Evolutionary conservation across 352 stramenopile species (phyloP), one percentile per base, ranked within the genome.

Genomic region (Blastocystis sp.): DNA sequence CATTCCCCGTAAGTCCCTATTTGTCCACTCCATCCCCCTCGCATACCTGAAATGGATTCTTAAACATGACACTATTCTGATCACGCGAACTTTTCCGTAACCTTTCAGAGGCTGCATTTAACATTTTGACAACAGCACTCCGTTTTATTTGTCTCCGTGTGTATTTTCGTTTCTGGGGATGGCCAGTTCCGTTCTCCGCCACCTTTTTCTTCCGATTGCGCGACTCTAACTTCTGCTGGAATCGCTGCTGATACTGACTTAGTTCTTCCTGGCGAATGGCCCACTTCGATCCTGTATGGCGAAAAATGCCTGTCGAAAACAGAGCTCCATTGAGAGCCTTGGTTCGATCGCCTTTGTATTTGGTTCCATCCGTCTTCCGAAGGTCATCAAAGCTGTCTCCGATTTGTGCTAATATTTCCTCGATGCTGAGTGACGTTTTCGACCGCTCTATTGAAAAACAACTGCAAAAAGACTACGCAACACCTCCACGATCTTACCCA

Each of bases 21-120:
- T 55, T 26, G 2, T 37, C 55, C 23, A 66, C n/a, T 5, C 29
- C 29, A 5, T 50, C 39, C 29, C 18, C 15, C 50, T 63, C 4
- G 5, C 50, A 6, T 45, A 88, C 77, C 29, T 88, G 62, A 55
- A 88, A 88, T 9, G 77, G 77, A 69, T 88, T 88, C 55, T 88
- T 88, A 54, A 88, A 84, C 29, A 62, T 76, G 23, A 88, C 66
- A 1, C 23, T 53, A n/a, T 41, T 79, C 20, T 88, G 66, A 43
- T 88, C 66, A n/a, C 37, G 68, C 0, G 26, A 59, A 39, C 62
- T 88, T 54, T 47, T 56, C 11, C 66, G 61, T 54, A 88, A 23
- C 29, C 66, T 34, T 15, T 88, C 55, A 9, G 77, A 79, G 18
- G 53, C 15, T 9, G n/a, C 54, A 34, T 88, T 76, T n/a, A 88